Conservation (phyloP, 768 basidiomycete species). For the Goffeauzyma gilvescens region DNA sequence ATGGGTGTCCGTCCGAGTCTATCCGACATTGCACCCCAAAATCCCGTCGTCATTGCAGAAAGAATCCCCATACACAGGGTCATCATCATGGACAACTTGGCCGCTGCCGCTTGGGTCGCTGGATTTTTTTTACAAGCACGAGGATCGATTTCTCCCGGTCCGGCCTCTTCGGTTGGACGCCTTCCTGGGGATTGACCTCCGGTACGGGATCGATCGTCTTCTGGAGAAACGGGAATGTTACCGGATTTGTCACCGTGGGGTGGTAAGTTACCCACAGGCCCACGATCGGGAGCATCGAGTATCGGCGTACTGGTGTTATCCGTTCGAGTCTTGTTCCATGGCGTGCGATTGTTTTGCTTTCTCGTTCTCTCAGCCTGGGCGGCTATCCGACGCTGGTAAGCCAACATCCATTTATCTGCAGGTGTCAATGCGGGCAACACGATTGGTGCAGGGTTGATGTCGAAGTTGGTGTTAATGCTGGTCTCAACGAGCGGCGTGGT, state of each 20-base stretch:
- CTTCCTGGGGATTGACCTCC: too few species aligned
- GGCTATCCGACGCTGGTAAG: conserved; percentile 7
- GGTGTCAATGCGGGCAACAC: conserved; percentile 5
- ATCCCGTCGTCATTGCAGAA: conserved; percentile 63
- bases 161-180: conserved; percentile 3
- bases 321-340: too few species aligned
- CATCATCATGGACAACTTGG: conserved; percentile 36
- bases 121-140: conserved; percentile 27
- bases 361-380: neutral
- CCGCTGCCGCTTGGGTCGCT: conserved; percentile 25
- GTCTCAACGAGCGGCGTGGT: too few species aligned
- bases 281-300: neutral
- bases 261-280: conserved; percentile 5
- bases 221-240: neutral
- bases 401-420: conserved; percentile 10
- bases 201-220: neutral
- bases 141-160: conserved; percentile 24
- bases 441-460: too few species aligned
- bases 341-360: neutral
- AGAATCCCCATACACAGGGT: conserved; percentile 58
- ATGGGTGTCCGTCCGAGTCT: conserved; percentile 55
- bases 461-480: too few species aligned
- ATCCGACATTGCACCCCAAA: conserved; percentile 71
- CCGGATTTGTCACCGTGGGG: neutral
- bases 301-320: too few species aligned